A percentile compares a stretch with the other conserved stretches of the same genome.
Conservation (phyloP, 257 asterid species). For the Przewalskia tangutica region DNA sequence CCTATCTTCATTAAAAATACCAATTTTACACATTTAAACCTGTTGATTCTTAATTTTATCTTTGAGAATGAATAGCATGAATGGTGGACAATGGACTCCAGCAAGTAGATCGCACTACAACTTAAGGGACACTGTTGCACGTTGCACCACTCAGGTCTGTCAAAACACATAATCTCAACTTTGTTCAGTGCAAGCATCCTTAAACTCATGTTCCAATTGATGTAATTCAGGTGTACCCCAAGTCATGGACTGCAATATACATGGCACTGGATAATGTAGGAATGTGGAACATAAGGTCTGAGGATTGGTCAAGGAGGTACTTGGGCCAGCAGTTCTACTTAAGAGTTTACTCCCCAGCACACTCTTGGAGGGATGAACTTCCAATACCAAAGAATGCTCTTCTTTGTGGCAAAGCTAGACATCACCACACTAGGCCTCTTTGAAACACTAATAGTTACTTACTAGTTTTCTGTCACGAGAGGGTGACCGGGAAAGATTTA, state of each 20-base stretch:
- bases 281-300: conserved; percentile 91
- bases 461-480: conserved; percentile 46
- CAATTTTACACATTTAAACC: background rate
- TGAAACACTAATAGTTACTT: conserved; percentile 9
- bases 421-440: conserved; percentile 66
- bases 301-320: conserved; percentile 89
- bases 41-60: conserved; percentile 11
- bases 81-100: conserved; percentile 80
- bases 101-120: conserved; percentile 56
- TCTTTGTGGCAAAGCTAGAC: conserved; percentile 79
- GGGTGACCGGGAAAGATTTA: conserved; percentile 40
- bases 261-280: conserved; percentile 89
- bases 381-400: conserved; percentile 75
- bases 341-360: conserved; percentile 53
- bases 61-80: conserved; percentile 49
- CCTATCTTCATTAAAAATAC: background rate
- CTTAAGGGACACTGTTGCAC: conserved; percentile 67
- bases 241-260: conserved; percentile 77
- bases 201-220: background rate
- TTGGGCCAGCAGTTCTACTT: conserved; percentile 84
- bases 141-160: conserved; percentile 70
- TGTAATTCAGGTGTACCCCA: conserved; percentile 64
- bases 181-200: background rate
- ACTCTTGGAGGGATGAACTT: conserved; percentile 71
- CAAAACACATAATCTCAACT: background rate